Evolutionary conservation across 768 basidiomycete species (phyloP).

Genomic region (Naganishia antarctica): DNA sequence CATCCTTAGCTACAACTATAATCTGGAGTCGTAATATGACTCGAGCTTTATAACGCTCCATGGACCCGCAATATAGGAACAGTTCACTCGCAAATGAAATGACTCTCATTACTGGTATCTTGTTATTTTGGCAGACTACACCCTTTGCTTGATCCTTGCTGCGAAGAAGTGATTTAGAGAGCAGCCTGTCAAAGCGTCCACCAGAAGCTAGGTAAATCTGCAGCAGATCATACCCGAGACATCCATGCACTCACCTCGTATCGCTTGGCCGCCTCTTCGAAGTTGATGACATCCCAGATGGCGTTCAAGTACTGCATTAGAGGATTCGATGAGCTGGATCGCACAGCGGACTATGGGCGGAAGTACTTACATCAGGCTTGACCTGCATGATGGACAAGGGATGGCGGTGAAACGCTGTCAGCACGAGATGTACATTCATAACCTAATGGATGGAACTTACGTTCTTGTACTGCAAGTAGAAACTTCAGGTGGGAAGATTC

Average conservation of each 20-base stretch:
- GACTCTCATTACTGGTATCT: too few species aligned
- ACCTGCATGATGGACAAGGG: conserved; percentile 45
- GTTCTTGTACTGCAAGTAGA: conserved; percentile 94
- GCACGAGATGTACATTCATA: background rate
- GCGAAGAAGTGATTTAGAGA: too few species aligned
- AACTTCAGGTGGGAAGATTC: conserved; percentile 35
- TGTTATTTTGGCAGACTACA: too few species aligned
- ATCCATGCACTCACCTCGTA: conserved; percentile 44
- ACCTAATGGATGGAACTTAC: conserved; percentile 38
- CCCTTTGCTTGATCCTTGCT: too few species aligned
- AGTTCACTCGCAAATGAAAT: too few species aligned
- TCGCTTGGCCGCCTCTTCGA: conserved; percentile 80
- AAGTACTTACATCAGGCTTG: conserved; percentile 70
- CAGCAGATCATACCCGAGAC: background rate
- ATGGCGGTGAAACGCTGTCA: background rate
- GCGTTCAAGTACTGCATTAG: conserved; percentile 74
- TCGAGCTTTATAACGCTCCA: too few species aligned
- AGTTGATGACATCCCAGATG: conserved; percentile 95
- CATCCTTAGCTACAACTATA: too few species aligned
- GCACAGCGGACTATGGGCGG: background rate
- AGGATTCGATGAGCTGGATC: background rate
- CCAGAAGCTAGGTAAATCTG: background rate
- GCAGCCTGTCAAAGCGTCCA: background rate
- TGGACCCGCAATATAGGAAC: too few species aligned
- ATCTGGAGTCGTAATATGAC: too few species aligned